Percentiles rank a stretch among this genome's conserved stretches.
phyloP scores from a whole-genome alignment of 805 yeast species.

The Wickerhamiella nectarea region DNA sequence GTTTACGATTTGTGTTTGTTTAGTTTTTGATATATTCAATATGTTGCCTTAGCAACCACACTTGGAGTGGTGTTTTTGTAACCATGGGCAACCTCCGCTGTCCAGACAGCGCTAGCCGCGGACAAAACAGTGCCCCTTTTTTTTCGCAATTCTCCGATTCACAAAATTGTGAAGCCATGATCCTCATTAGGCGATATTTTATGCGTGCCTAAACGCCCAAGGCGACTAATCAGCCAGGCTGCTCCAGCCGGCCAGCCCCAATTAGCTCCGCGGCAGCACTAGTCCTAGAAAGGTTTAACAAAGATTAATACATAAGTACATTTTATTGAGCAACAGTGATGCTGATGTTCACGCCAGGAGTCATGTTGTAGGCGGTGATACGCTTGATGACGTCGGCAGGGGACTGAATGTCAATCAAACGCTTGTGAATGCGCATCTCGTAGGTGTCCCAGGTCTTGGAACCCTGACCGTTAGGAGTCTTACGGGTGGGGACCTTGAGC shows the following conservation, averaged over 20 bases:
- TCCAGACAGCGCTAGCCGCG: too few relatives aligned
- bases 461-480: slow-evolving; percentile 99
- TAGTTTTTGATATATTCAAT: background rate
- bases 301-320: slow-evolving; percentile 8
- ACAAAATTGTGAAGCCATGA: background rate
- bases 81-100: background rate
- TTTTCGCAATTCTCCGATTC: too few relatives aligned
- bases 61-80: too few relatives aligned
- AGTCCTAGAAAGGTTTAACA: too few relatives aligned
- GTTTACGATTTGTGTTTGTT: background rate
- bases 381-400: slow-evolving; percentile 87
- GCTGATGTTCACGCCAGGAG: slow-evolving; percentile 94
- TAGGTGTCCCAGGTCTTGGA: slow-evolving; percentile 99
- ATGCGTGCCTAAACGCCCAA: too few relatives aligned
- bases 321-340: slow-evolving; percentile 26
- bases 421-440: slow-evolving; percentile 99
- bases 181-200: too few relatives aligned
- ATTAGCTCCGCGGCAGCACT: too few relatives aligned
- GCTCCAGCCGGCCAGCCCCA: too few relatives aligned
- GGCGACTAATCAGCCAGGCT: too few relatives aligned
- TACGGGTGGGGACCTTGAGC: slow-evolving; percentile 96
- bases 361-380: slow-evolving; percentile 95
- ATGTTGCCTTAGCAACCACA: background rate
- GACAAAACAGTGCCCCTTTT: too few relatives aligned
- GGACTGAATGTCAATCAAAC: slow-evolving; percentile 95